Percentiles rank a stretch among this genome's conserved stretches.
phyloP scores from a whole-genome alignment of 2,329 filamentous ascomycete genomes.

The Aspergillus flavus region DNA sequence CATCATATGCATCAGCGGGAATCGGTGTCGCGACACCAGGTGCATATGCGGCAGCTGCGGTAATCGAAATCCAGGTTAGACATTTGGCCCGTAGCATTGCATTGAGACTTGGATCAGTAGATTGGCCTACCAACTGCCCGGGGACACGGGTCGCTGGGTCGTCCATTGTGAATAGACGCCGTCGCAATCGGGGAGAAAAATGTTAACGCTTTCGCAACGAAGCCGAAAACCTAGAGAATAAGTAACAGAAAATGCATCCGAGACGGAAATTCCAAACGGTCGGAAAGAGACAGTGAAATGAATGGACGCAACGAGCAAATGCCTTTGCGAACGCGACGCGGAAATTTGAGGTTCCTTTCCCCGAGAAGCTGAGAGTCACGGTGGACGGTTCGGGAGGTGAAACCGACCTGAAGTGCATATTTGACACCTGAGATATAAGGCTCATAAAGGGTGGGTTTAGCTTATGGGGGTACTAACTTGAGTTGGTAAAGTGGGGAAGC shows the following conservation, averaged over 20 bases:
- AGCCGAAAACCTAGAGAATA: not conserved
- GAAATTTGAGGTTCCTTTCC: constrained; percentile 36
- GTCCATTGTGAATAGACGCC: constrained; percentile 42
- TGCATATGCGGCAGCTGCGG: constrained; percentile 82
- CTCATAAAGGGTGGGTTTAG: constrained; percentile 3
- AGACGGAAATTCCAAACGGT: constrained; percentile 6
- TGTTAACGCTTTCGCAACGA: constrained; percentile 19
- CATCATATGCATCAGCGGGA: constrained; percentile 71
- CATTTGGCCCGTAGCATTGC: not conserved
- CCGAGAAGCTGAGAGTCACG: constrained; percentile 9
- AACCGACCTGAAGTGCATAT: constrained; percentile 15
- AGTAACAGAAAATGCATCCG: constrained; percentile 16
- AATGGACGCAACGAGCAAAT: not conserved
- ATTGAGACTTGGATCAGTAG: constrained; percentile 11
- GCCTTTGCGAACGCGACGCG: constrained; percentile 36
- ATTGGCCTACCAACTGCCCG: constrained; percentile 45
- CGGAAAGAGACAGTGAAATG: not conserved
- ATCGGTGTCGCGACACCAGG: constrained; percentile 80
- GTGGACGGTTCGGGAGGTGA: constrained; percentile 19
- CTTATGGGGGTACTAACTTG: too few relatives aligned
- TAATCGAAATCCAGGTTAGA: constrained; percentile 17
- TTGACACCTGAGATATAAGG: constrained; percentile 26
- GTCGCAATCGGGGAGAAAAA: constrained; percentile 14
- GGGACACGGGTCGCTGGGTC: constrained; percentile 51
- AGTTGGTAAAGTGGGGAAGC: not conserved